A percentile compares a stretch with the other conserved stretches of the same genome.
Conservation (phyloP, 2,329 filamentous ascomycete species). For the Fusarium sp. region DNA sequence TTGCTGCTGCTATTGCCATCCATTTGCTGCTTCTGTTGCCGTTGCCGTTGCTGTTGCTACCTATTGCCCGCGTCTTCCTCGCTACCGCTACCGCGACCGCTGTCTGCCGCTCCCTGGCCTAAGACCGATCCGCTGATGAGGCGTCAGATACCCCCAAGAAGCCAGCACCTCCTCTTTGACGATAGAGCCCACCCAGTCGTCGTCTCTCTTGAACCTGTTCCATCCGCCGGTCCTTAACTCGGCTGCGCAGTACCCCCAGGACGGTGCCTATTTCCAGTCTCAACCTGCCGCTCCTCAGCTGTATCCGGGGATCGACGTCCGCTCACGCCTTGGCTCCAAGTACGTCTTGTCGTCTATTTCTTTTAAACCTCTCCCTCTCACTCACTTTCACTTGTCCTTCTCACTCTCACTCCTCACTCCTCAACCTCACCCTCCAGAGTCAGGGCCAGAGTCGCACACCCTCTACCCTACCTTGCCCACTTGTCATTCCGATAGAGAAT, state of each 20-base stretch:
- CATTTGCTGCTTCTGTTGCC: not conserved
- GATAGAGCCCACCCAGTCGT: conserved; percentile 65
- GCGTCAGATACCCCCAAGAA: conserved; percentile 66
- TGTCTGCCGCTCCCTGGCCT: conserved; percentile 27
- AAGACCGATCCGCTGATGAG: conserved; percentile 43
- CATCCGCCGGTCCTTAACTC: conserved; percentile 61
- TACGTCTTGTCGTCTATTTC: conserved; percentile 58
- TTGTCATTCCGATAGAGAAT: not conserved
- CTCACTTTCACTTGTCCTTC: conserved; percentile 1
- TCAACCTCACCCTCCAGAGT: conserved; percentile 7
- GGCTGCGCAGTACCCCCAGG: conserved; percentile 62
- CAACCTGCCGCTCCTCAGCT: conserved; percentile 55
- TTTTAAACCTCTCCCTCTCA: conserved; percentile 3
- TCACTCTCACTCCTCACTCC: conserved; percentile 2
- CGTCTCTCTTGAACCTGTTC: conserved; percentile 65
- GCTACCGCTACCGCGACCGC: conserved; percentile 16
- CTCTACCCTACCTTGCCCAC: not conserved
- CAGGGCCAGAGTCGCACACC: conserved; percentile 8
- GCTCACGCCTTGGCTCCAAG: conserved; percentile 67
- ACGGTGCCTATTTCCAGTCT: conserved; percentile 63
- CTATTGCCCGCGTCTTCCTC: conserved; percentile 24
- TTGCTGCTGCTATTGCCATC: conserved; percentile 17
- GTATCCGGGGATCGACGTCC: conserved; percentile 64
- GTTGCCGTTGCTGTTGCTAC: conserved; percentile 38
- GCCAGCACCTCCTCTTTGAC: conserved; percentile 63